phyloP scores from a whole-genome alignment of 1,284 basidiomycete species.

The Moesziomyces antarcticus region DNA sequence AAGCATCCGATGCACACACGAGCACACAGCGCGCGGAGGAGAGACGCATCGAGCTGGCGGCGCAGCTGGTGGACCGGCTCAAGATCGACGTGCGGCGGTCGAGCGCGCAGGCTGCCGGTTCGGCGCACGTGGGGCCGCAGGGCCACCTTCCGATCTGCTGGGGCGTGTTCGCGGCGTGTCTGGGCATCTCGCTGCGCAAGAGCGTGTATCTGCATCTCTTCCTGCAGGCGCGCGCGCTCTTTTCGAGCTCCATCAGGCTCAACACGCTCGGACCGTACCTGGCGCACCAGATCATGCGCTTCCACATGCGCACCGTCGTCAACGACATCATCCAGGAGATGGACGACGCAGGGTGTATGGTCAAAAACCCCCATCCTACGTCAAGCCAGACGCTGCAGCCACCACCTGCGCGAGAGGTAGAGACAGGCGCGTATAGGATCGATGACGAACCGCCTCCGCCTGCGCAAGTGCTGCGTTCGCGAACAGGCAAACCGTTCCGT shows the following conservation, averaged over 20 bases:
- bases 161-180: conserved; percentile 82
- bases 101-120: conserved; percentile 5
- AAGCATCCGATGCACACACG: background rate
- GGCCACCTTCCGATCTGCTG: conserved; percentile 92
- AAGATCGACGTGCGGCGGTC: conserved; percentile 44
- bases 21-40: background rate
- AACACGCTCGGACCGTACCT: conserved; percentile 93
- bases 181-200: conserved; percentile 80
- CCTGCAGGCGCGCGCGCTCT: conserved; percentile 85
- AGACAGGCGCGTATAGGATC: conserved; percentile 8
- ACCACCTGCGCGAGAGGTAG: background rate
- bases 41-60: conserved; percentile 10
- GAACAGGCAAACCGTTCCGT: conserved; percentile 10
- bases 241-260: conserved; percentile 90
- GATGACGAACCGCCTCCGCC: background rate
- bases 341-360: conserved; percentile 10
- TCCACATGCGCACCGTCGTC: conserved; percentile 71
- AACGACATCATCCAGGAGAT: conserved; percentile 16
- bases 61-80: conserved; percentile 20
- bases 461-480: background rate
- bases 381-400: background rate
- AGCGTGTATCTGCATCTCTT: conserved; percentile 83
- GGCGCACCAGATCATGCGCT: conserved; percentile 86
- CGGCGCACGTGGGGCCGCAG: conserved; percentile 55
- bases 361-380: background rate